A percentile compares a stretch with the other conserved stretches of the same genome.
Evolutionary conservation across 23 red algal genomes (phyloP).

Genomic region (Gracilaria vermiculophylla): DNA sequence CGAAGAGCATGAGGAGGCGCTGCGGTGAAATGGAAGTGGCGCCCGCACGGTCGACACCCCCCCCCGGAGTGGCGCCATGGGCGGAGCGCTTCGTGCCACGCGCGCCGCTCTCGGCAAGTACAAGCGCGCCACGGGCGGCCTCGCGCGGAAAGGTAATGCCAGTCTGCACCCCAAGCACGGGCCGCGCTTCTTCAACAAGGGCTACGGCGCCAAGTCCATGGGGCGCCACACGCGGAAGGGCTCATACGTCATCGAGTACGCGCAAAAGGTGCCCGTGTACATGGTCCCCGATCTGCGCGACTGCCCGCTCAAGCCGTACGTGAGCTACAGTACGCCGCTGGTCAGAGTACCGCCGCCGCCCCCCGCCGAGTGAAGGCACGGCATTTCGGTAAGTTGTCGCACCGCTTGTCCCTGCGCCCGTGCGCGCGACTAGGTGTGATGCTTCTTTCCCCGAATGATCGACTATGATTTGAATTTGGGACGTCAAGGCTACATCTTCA

Average conservation of each 20-base stretch:
- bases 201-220: constrained; percentile 40
- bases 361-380: not conserved
- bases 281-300: constrained; percentile 17
- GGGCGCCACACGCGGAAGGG: constrained; percentile 75
- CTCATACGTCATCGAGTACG: constrained; percentile 50
- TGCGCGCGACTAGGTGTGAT: not conserved
- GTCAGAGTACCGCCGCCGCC: constrained; percentile 30
- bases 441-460: constrained; percentile 34
- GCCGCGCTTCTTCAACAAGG: constrained; percentile 54
- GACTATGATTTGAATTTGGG: constrained; percentile 18
- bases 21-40: too few species aligned
- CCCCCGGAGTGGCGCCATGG: not conserved
- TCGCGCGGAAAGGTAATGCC: constrained; percentile 51
- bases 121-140: not conserved
- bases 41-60: too few species aligned
- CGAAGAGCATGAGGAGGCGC: too few species aligned
- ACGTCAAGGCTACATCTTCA: constrained; percentile 2
- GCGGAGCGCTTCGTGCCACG: constrained; percentile 10
- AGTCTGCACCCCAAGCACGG: constrained; percentile 74
- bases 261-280: constrained; percentile 30
- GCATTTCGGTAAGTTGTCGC: not conserved
- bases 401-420: not conserved
- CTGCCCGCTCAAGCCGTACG: constrained; percentile 40
- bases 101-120: not conserved
- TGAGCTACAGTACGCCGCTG: constrained; percentile 17